phyloP scores from a whole-genome alignment of 225 moss, liverwort and hornwort species.

The Physcomitrium patens region DNA sequence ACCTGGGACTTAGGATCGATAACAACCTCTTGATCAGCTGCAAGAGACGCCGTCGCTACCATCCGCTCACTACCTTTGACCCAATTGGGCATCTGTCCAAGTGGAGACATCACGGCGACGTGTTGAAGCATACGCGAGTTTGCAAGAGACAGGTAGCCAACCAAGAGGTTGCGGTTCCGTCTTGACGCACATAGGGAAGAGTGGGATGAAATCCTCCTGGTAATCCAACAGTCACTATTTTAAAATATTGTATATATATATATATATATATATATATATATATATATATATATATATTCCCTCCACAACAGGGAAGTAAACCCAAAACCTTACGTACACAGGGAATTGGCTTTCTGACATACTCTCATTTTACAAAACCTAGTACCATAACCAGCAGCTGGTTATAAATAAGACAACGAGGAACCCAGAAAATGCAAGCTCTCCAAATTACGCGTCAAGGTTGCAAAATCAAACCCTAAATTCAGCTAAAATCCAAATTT shows the following conservation, averaged over 20 bases:
- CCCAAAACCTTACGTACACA: not conserved
- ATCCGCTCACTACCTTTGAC: conserved; percentile 42
- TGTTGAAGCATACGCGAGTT: conserved; percentile 52
- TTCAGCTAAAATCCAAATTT: not conserved
- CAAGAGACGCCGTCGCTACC: conserved; percentile 69
- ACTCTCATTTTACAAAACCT: not conserved
- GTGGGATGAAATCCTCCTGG: conserved; percentile 34
- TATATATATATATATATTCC: not conserved
- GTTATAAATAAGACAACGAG: not conserved
- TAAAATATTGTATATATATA: not conserved
- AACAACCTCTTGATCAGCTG: conserved; percentile 85
- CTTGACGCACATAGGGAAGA: conserved; percentile 26
- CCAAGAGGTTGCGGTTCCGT: conserved; percentile 35
- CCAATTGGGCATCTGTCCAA: conserved; percentile 47
- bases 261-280: not conserved
- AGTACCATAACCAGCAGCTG: not conserved
- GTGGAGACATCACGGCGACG: conserved; percentile 48
- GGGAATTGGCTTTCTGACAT: not conserved
- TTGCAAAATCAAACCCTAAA: conserved; percentile 28
- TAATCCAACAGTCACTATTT: not conserved
- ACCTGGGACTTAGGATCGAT: conserved; percentile 71
- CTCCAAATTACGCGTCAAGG: not conserved
- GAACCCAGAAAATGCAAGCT: not conserved
- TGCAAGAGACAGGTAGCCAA: conserved; percentile 44
- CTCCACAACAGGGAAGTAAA: not conserved